Evolutionary conservation across 352 stramenopile species (phyloP).

Genomic region (Phytophthora pseudosyringae): DNA sequence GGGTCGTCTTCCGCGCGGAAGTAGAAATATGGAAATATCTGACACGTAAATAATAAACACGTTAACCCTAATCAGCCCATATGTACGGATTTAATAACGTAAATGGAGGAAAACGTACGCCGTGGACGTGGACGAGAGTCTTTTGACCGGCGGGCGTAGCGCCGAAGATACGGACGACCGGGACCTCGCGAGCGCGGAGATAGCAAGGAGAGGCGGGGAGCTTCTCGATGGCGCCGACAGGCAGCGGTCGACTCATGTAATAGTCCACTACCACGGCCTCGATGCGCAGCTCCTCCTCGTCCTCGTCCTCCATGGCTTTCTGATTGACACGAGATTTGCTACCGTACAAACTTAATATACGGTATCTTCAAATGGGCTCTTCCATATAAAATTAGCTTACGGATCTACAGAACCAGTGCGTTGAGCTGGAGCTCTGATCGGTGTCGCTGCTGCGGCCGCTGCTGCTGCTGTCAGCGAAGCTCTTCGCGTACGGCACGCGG

Average conservation of each 20-base stretch:
- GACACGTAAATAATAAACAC: not conserved
- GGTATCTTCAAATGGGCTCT: not conserved
- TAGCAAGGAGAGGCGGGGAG: slow-evolving; percentile 75
- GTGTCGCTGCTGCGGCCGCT: no score
- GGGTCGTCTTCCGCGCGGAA: slow-evolving; percentile 70
- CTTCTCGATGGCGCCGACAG: slow-evolving; percentile 43
- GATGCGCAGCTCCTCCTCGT: slow-evolving; percentile 60
- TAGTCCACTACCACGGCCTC: slow-evolving; percentile 86
- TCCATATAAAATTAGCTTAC: not conserved
- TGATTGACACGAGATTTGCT: not conserved
- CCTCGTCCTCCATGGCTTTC: slow-evolving; percentile 23
- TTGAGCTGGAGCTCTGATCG: no score
- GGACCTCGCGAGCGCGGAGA: slow-evolving; percentile 66
- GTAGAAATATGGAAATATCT: slow-evolving; percentile 92
- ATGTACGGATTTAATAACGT: not conserved
- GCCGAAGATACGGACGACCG: slow-evolving; percentile 91
- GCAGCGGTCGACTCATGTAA: slow-evolving; percentile 78
- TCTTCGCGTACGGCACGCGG: no score
- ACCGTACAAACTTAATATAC: not conserved
- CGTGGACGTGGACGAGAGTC: slow-evolving; percentile 89
- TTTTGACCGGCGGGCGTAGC: slow-evolving; percentile 91
- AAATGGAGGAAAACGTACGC: slow-evolving; percentile 46
- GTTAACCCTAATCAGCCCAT: not conserved
- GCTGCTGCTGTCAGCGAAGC: no score
- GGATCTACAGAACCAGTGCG: not conserved